Base-by-base conservation (phyloP, 805 yeast species). In the Ogataea dorogensis region DNA sequence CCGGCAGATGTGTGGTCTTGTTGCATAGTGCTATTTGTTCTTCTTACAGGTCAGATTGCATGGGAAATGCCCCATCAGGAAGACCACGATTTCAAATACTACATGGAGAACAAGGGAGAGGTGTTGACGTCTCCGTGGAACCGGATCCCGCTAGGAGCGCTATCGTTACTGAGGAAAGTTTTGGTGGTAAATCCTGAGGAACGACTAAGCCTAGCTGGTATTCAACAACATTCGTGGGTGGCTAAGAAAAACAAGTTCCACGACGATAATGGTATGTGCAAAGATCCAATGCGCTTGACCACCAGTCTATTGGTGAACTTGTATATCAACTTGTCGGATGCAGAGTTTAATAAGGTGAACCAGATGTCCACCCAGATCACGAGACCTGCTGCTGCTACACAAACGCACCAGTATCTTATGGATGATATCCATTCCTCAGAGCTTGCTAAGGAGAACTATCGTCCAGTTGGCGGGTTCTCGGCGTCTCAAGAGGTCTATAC, bases 1-100 rank as follows among this genome's bases (percentile, higher is more conserved):
- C 46, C 54, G 3, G 66, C 79, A 1, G 88, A 81, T 56, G 58
- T 80, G 12, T 81, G 88, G 89, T 78, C 86, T 0, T 71, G 81
- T 49, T 87, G 86, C 2, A 65, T 79, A 4, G 74, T 81, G 2
- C 41, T 81, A 9, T 80, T 74, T 56, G 87, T 79, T 1, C 53
- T 81, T 14, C 49, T 80, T 17, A 67, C 80, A 1, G 89, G 88
- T 1, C 75, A 74, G 47, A 75, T 81, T 0, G 85, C 87, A 0
- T 81, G 89, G 89, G 81, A 78, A 42, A 73, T 75, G 48, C 86
- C 88, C 0, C 64, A 68, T 14, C 49, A 42, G 1, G 67, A 67
- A 8, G 86, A 81, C 47, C 59, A 61, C 1, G 78, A 75, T 44
- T 59, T 44, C 32, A 31, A 40, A 3, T 51, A 50, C 23, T 58